These are phyloP conservation scores for Serendipita sp. DNA, from an alignment of 768 basidiomycete genomes.

Conservation along the genomic window DNA sequence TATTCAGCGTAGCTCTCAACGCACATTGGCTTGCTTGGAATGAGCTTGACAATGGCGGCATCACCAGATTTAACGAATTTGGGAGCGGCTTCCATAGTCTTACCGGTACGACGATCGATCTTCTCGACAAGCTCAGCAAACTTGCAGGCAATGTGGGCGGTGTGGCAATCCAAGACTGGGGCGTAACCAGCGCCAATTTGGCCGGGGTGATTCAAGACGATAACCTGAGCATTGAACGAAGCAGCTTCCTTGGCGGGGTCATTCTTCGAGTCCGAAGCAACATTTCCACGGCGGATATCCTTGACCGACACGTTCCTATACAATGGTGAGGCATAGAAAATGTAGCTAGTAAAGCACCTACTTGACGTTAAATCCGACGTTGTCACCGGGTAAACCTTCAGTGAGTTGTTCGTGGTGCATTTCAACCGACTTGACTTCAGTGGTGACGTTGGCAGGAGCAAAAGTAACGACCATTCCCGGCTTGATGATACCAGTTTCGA, in stretches of 20 bases:
- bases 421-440: constrained; percentile 99
- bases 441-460: constrained; percentile 94
- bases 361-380: constrained; percentile 99
- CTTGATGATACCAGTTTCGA: constrained; percentile 99
- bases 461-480: constrained; percentile 98
- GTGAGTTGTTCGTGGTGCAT: constrained; percentile 99
- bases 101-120: constrained; percentile 98
- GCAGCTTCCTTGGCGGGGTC: constrained; percentile 99
- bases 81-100: constrained; percentile 70
- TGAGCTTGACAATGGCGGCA: constrained; percentile 94
- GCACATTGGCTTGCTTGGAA: constrained; percentile 94
- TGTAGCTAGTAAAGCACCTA: constrained; percentile 20
- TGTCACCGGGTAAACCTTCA: constrained; percentile 93
- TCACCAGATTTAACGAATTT: constrained; percentile 99
- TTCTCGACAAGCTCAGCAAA: constrained; percentile 97
- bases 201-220: constrained; percentile 99
- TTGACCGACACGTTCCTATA: constrained; percentile 97
- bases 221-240: constrained; percentile 99
- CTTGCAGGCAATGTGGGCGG: constrained; percentile 99
- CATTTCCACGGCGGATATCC: constrained; percentile 99
- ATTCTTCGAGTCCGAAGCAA: constrained; percentile 99
- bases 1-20: constrained; percentile 91
- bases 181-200: constrained; percentile 99
- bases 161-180: constrained; percentile 99
- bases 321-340: neutral